These are phyloP conservation scores for Aureobasidium uvarum DNA, from an alignment of 2,329 filamentous ascomycete genomes.

Conservation along the genomic window DNA sequence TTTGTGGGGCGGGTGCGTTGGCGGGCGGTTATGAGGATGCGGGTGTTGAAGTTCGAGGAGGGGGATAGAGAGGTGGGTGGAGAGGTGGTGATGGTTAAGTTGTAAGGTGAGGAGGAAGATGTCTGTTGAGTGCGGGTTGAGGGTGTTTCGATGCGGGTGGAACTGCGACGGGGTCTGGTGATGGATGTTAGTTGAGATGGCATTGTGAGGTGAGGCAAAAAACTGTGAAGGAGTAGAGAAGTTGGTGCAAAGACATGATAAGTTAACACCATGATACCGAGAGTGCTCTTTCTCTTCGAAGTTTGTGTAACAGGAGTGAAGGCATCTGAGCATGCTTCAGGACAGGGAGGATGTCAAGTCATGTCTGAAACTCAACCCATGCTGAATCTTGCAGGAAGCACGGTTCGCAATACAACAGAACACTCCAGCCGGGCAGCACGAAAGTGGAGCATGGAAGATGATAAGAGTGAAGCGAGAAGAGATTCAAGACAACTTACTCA, in stretches of 20 bases:
- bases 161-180: not conserved
- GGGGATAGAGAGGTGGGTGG: not conserved
- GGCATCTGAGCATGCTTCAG: not conserved
- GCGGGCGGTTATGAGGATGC: slow-evolving; percentile 2
- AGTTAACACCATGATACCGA: not conserved
- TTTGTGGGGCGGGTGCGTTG: not conserved
- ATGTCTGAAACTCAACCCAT: not conserved
- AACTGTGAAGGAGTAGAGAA: too few relatives aligned
- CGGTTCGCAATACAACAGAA: not conserved
- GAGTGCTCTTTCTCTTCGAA: not conserved
- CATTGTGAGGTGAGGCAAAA: not conserved
- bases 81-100: not conserved
- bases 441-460: not conserved
- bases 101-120: not conserved
- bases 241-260: not conserved
- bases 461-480: not conserved
- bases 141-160: not conserved
- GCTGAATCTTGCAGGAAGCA: slow-evolving; percentile 13
- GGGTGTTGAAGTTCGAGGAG: not conserved
- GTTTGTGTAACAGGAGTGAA: not conserved
- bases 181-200: not conserved
- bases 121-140: not conserved
- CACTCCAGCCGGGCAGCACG: not conserved
- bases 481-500: slow-evolving; percentile 9
- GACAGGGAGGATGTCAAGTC: not conserved